Conservation (phyloP, 75 land plant species). For the Azolla pinnata region DNA sequence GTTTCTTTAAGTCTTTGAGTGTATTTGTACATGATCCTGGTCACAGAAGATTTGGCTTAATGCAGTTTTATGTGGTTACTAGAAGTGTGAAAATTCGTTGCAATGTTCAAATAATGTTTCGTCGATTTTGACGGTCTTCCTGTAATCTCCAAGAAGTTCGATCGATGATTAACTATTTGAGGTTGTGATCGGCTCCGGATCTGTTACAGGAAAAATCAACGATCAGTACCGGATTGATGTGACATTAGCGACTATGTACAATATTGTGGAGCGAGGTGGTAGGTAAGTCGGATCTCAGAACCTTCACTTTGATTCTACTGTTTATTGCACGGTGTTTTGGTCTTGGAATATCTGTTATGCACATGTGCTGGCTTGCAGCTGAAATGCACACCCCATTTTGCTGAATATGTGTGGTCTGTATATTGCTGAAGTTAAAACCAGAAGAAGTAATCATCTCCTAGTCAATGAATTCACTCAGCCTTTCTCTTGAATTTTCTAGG, state of each 20-base stretch:
- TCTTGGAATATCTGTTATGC: too few species aligned
- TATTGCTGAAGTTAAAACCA: too few species aligned
- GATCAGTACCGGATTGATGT: conserved; percentile 48
- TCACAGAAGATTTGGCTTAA: neutral
- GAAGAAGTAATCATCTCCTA: too few species aligned
- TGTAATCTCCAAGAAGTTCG: neutral
- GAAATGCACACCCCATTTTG: too few species aligned
- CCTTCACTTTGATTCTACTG: too few species aligned
- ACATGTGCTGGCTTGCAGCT: too few species aligned
- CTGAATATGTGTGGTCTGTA: too few species aligned
- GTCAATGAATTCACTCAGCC: too few species aligned
- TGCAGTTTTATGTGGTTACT: neutral
- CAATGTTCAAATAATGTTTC: neutral
- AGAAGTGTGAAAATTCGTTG: neutral
- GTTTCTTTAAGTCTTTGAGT: neutral
- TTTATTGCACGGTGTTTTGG: too few species aligned
- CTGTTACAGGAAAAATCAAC: conserved; percentile 30
- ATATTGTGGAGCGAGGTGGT: conserved; percentile 47
- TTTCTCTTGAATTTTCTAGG: conserved; percentile 13
- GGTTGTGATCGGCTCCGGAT: neutral
- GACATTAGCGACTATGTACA: conserved; percentile 46
- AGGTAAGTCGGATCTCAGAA: conserved; percentile 13
- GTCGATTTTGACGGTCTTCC: neutral
- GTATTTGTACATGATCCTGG: neutral
- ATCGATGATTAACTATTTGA: neutral